These are phyloP conservation scores for Epipyxis sp. DNA, from an alignment of 108 stramenopile genomes.

Conservation along the genomic window DNA sequence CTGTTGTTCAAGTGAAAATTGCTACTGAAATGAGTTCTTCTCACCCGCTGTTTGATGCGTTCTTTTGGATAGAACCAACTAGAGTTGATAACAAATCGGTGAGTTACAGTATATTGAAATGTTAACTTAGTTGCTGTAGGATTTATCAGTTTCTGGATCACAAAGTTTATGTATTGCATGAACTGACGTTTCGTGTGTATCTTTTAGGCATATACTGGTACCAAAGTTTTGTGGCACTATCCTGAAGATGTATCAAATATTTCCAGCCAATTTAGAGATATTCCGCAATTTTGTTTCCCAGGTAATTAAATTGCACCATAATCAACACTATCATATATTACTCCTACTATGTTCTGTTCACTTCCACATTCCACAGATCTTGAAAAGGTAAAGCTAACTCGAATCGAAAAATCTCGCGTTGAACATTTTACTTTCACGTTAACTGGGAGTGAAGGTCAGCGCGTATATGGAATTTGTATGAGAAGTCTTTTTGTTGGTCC, in stretches of 20 bases:
- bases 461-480: conserved; percentile 19
- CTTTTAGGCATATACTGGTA: background rate
- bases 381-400: background rate
- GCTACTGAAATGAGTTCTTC: too few relatives aligned
- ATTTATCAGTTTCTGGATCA: too few relatives aligned
- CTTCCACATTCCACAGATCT: background rate
- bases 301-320: too few relatives aligned
- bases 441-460: background rate
- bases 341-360: too few relatives aligned
- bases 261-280: background rate
- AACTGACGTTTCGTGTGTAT: background rate
- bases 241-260: conserved; percentile 13
- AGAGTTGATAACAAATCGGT: background rate
- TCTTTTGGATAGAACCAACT: conserved; percentile 3
- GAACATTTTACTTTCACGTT: conserved; percentile 14
- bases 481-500: conserved; percentile 11
- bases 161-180: too few relatives aligned
- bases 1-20: too few relatives aligned
- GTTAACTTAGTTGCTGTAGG: too few relatives aligned
- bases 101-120: too few relatives aligned
- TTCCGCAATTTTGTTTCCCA: conserved; percentile 25
- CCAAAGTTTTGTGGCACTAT: conserved; percentile 24
- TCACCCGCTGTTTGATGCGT: conserved; percentile 7
- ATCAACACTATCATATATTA: too few relatives aligned
- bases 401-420: background rate